Percentiles rank a stretch among this genome's conserved stretches.
Conservation (phyloP, 306 rosid genomes). For the Rubus idaeus region DNA sequence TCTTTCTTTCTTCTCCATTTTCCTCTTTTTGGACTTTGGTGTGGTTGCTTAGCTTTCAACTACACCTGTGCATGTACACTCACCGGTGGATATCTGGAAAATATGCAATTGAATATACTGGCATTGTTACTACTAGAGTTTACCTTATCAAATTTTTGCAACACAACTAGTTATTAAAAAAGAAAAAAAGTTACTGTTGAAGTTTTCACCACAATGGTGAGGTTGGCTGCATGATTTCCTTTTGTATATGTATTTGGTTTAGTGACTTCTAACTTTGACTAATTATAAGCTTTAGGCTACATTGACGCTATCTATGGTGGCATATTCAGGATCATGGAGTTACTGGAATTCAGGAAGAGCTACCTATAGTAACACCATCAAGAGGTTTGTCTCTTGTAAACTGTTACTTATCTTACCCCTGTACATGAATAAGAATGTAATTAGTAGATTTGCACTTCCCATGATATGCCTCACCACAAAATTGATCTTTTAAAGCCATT, state of each 20-base stretch:
- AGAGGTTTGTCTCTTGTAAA: conserved; percentile 40
- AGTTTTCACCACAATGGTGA: neutral
- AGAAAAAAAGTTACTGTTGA: neutral
- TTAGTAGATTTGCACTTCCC: neutral
- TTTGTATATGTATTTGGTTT: neutral
- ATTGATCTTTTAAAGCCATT: neutral
- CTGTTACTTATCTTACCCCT: neutral
- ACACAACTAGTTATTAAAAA: neutral
- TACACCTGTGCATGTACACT: neutral
- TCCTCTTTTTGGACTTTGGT: neutral
- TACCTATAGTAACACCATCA: conserved; percentile 23
- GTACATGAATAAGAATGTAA: neutral
- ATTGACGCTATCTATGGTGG: neutral
- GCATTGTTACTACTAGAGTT: neutral
- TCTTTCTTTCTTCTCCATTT: neutral
- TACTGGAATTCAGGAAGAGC: conserved; percentile 49
- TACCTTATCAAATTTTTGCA: neutral
- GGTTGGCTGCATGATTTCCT: neutral
- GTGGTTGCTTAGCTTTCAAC: neutral
- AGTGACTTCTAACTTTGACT: neutral
- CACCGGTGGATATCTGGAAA: neutral
- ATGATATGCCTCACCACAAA: neutral
- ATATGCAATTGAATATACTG: neutral
- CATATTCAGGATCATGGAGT: conserved; percentile 48
- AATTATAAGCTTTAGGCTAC: neutral